phyloP scores from a whole-genome alignment of 1,139 yeast species.

The Pichia norvegensis region DNA sequence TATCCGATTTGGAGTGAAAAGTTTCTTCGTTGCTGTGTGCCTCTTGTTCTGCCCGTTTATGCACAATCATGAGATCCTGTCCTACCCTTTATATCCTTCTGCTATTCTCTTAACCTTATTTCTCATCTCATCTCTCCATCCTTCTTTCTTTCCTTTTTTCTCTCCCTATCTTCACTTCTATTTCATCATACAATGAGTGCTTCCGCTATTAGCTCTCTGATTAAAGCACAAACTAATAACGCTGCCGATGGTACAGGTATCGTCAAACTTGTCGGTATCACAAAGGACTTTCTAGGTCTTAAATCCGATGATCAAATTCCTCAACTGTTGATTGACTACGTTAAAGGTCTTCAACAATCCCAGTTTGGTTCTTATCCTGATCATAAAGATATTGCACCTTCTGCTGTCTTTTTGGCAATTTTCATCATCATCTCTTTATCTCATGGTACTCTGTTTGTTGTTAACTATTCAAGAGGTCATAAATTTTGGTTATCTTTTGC shows the following conservation, averaged over 20 bases:
- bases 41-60: too few species aligned
- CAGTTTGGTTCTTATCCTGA: conserved; percentile 64
- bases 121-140: background rate
- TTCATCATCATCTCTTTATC: conserved; percentile 43
- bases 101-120: background rate
- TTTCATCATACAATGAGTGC: conserved; percentile 11
- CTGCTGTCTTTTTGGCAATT: conserved; percentile 49
- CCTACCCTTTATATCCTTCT: background rate
- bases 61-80: too few species aligned
- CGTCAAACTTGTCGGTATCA: conserved; percentile 26
- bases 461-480: conserved; percentile 55
- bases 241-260: conserved; percentile 51
- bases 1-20: too few species aligned
- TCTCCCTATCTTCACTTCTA: background rate
- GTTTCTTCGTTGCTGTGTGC: too few species aligned
- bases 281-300: conserved; percentile 24
- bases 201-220: conserved; percentile 16
- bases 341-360: conserved; percentile 37
- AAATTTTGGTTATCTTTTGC: conserved; percentile 51
- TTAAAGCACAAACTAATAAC: conserved; percentile 28
- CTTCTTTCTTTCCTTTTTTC: background rate
- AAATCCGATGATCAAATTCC: conserved; percentile 31
- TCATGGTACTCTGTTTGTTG: conserved; percentile 43
- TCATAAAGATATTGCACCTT: conserved; percentile 51
- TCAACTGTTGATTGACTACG: conserved; percentile 30